A percentile compares a stretch with the other conserved stretches of the same genome.
These are phyloP conservation scores for Hysterangium stoloniferum DNA, from an alignment of 768 basidiomycete species.

Conservation along the genomic window DNA sequence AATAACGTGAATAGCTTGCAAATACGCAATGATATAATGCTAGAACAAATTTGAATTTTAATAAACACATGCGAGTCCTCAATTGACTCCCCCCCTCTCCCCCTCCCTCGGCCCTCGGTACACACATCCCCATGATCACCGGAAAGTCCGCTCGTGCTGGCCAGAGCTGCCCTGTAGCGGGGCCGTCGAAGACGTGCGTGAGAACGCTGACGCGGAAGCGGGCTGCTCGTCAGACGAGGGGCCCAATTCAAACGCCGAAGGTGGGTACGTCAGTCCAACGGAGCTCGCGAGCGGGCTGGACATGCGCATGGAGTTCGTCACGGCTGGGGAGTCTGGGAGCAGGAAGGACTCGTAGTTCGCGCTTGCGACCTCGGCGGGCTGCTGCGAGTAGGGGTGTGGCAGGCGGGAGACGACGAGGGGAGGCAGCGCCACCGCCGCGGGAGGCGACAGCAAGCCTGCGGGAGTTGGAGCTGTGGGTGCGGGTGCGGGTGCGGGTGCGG, in stretches of 20 bases:
- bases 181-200: background rate
- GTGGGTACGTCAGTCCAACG: background rate
- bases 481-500: background rate
- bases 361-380: background rate
- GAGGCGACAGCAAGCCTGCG: background rate
- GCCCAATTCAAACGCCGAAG: background rate
- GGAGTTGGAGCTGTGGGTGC: background rate
- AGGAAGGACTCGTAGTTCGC: conserved; percentile 9
- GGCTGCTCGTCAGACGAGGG: background rate
- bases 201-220: background rate
- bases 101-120: too few relatives aligned
- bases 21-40: background rate
- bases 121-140: too few relatives aligned
- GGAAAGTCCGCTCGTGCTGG: too few relatives aligned
- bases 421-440: background rate
- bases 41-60: too few relatives aligned
- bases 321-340: background rate
- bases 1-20: too few relatives aligned
- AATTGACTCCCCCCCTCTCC: too few relatives aligned
- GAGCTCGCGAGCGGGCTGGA: conserved; percentile 1
- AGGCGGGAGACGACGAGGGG: background rate
- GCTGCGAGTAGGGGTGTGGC: background rate
- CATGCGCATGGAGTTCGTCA: too few relatives aligned
- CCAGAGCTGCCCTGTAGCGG: background rate
- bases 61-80: too few relatives aligned